Evolutionary conservation across 768 basidiomycete species (phyloP).

Genomic region (Auricularia heimuer): DNA sequence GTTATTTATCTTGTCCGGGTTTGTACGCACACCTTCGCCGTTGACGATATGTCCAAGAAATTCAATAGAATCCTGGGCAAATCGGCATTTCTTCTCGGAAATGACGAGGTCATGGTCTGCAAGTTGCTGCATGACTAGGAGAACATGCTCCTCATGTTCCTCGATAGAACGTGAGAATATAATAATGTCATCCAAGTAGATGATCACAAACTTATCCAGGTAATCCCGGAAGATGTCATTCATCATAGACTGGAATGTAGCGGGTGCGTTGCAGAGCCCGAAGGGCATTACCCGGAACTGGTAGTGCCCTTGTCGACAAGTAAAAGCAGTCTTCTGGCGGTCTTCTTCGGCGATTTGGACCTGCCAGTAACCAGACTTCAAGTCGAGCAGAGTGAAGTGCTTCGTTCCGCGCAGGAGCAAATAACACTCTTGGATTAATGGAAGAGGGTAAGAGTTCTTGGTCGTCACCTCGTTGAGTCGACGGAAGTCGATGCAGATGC

Average conservation of each 20-base stretch:
- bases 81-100: slow-evolving; percentile 2
- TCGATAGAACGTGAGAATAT: slow-evolving; percentile 27
- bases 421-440: too few relatives aligned
- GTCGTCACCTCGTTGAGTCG: slow-evolving; percentile 1
- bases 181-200: slow-evolving; percentile 38
- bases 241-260: slow-evolving; percentile 39
- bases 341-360: too few relatives aligned
- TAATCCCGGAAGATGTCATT: slow-evolving; percentile 27
- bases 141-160: slow-evolving; percentile 27
- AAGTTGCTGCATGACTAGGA: too few relatives aligned
- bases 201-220: slow-evolving; percentile 31
- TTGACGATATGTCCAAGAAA: slow-evolving; percentile 24
- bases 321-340: too few relatives aligned
- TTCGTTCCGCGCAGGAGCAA: too few relatives aligned
- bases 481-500: too few relatives aligned
- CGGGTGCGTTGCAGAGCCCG: neutral
- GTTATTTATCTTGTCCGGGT: slow-evolving; percentile 25
- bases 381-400: too few relatives aligned
- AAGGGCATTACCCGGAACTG: too few relatives aligned
- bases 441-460: slow-evolving; percentile 3
- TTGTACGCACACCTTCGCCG: slow-evolving; percentile 27
- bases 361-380: too few relatives aligned
- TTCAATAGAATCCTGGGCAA: neutral
- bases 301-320: too few relatives aligned
- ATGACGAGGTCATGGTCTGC: neutral